A percentile compares a stretch with the other conserved stretches of the same genome.
These are phyloP conservation scores for Colletotrichum simmondsii DNA, from an alignment of 2,329 filamentous ascomycete species.

Conservation along the genomic window DNA sequence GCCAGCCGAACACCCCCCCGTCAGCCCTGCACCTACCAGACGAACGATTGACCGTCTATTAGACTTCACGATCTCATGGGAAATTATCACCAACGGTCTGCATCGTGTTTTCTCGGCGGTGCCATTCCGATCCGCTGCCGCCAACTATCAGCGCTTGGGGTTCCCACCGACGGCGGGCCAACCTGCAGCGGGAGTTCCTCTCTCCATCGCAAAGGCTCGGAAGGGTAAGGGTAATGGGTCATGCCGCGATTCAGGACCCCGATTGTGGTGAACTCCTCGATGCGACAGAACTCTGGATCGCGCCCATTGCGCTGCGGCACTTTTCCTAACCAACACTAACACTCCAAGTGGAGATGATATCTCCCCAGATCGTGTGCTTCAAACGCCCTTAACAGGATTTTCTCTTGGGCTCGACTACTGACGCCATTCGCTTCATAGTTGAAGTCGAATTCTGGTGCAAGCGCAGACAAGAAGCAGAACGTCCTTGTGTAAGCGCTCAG, in stretches of 20 bases:
- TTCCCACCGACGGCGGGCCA: not conserved
- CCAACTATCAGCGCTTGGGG: not conserved
- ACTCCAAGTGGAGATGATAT: not conserved
- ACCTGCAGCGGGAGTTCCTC: not conserved
- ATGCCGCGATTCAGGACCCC: not conserved
- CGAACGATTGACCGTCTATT: conserved; percentile 1
- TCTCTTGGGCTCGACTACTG: not conserved
- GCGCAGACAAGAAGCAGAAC: not conserved
- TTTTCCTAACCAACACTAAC: not conserved
- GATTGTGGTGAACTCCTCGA: not conserved
- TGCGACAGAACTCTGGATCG: not conserved
- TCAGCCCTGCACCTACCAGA: conserved; percentile 19
- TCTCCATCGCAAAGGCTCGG: not conserved
- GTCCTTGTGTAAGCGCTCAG: not conserved
- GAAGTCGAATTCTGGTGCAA: not conserved
- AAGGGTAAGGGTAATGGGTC: not conserved
- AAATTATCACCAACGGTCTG: not conserved
- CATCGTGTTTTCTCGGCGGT: not conserved
- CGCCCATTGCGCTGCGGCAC: not conserved
- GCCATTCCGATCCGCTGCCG: not conserved
- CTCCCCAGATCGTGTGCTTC: not conserved
- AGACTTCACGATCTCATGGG: not conserved
- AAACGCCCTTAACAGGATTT: not conserved
- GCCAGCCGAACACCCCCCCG: not conserved
- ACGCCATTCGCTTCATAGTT: not conserved